Evolutionary conservation across 768 basidiomycete species (phyloP), one percentile per base, ranked within the genome.

Genomic region (Boletus rufocinnamomeus): DNA sequence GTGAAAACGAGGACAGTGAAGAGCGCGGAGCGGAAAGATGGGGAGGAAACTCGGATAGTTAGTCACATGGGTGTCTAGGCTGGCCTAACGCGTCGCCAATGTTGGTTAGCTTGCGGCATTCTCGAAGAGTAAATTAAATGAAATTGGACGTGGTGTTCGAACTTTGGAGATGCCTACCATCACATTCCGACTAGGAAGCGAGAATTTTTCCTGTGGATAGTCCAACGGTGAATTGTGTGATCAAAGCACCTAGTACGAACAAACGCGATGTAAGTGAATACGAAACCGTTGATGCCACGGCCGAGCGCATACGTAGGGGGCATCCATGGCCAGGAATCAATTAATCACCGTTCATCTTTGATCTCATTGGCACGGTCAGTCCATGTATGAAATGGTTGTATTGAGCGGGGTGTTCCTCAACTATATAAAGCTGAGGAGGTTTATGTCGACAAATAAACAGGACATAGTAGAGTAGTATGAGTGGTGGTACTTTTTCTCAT

Each of bases 401-500:
- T 64, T 71, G 69, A 69, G 69, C 14, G 66, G 68, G 64, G 68
- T 30, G 43, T 65, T 59, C 63, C 57, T 68, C 60, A 3, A 56
- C 57, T 53, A 61, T 46, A 48, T 63, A 52, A 48, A 50, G n/a
- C n/a, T n/a, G 49, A 54, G 48, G 63, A 51, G 48, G 41, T 56
- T 44, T 59, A 56, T n/a, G 21, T 28, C 52, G 50, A 52, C 35
- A 32, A 63, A 65, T 69, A 69, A 50, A 35, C 51, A 51, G 47
- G 23, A 53, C 58, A 46, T 65, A 58, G 47, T 69, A 69, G 40
- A 57, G 54, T 69, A 69, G 64, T 56, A 56, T 66, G 64, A 62
- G 67, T 50, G 59, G 66, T 57, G 66, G 53, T 72, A 70, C 63
- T 62, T 68, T 68, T 66, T 73, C 57, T 66, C 60, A 46, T 70